Evolutionary conservation across 768 basidiomycete genomes (phyloP).

Genomic region (Dioszegia crocea): DNA sequence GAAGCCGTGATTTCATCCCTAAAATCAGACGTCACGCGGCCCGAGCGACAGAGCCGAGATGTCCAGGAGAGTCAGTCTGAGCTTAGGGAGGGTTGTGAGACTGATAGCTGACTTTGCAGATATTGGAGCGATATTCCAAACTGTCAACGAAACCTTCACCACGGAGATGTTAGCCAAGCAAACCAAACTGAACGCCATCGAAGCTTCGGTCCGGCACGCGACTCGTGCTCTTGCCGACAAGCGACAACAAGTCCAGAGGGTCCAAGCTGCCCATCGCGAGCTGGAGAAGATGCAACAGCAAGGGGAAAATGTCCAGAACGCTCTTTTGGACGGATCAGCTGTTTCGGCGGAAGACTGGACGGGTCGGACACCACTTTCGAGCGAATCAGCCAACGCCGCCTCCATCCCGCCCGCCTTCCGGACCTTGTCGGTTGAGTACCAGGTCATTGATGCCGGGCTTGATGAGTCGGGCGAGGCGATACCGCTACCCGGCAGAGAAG

Average conservation of each 20-base stretch:
- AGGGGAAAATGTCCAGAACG: conserved; percentile 76
- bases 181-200: conserved; percentile 78
- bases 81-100: too few species aligned
- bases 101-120: conserved; percentile 57
- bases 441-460: neutral
- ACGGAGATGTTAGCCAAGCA: conserved; percentile 80
- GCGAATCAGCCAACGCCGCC: conserved; percentile 41
- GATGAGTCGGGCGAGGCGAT: conserved; percentile 58
- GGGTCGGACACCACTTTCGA: conserved; percentile 60
- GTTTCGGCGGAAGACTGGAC: conserved; percentile 43
- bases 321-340: conserved; percentile 57
- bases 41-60: conserved; percentile 69
- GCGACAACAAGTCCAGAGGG: conserved; percentile 72
- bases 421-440: conserved; percentile 47
- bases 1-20: conserved; percentile 76
- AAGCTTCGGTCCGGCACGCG: conserved; percentile 78
- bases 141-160: conserved; percentile 71
- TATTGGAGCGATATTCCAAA: conserved; percentile 78
- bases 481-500: conserved; percentile 18
- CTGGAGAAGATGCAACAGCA: conserved; percentile 77
- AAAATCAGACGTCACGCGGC: conserved; percentile 67
- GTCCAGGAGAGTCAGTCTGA: conserved; percentile 55
- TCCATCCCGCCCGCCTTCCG: conserved; percentile 64
- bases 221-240: conserved; percentile 88
- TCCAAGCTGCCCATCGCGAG: conserved; percentile 69